Conservation (phyloP, 306 rosid species). For the Vicia sativa region DNA sequence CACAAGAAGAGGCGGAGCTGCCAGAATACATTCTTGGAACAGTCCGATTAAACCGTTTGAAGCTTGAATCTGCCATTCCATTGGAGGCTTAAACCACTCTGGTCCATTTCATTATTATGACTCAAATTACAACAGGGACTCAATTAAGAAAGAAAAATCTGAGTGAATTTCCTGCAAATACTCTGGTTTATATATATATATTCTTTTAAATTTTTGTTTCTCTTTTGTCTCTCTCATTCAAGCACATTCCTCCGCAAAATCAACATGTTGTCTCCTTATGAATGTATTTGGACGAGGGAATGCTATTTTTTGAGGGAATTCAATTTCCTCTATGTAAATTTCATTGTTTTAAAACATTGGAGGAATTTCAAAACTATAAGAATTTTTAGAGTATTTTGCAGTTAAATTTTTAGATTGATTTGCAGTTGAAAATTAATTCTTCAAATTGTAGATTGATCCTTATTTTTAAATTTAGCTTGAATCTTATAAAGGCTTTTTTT, state of each 20-base stretch:
- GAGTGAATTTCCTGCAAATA: constrained; percentile 28
- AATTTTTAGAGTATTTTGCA: too few relatives aligned
- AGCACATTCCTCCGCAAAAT: constrained; percentile 17
- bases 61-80: constrained; percentile 67
- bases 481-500: too few relatives aligned
- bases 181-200: constrained; percentile 14
- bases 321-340: too few relatives aligned
- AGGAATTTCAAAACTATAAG: too few relatives aligned
- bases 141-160: constrained; percentile 8
- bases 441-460: too few relatives aligned
- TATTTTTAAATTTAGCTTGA: too few relatives aligned
- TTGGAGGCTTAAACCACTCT: constrained; percentile 45
- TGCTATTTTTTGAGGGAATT: too few relatives aligned
- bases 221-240: background rate
- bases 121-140: constrained; percentile 12
- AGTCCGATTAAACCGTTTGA: constrained; percentile 78
- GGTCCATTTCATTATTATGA: constrained; percentile 14
- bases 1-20: constrained; percentile 75
- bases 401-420: too few relatives aligned
- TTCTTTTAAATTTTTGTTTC: background rate
- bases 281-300: too few relatives aligned
- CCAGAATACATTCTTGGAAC: constrained; percentile 97
- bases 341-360: too few relatives aligned
- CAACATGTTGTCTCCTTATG: background rate
- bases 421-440: too few relatives aligned